Conservation (phyloP, 192 early-diverging fungal species). For the Backusella luteola region DNA sequence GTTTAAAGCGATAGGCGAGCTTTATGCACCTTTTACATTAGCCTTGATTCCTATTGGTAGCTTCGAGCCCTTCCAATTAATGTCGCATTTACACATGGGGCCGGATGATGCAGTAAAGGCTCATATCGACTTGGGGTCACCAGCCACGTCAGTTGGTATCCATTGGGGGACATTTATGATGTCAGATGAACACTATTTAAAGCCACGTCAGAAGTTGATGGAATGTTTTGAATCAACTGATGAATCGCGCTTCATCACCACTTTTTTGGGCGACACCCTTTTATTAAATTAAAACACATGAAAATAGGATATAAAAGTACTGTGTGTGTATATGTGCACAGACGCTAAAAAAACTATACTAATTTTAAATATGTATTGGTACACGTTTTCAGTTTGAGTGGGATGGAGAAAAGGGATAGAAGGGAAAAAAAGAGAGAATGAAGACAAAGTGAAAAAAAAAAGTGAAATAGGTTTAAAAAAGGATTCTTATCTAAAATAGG, state of each 20-base stretch:
- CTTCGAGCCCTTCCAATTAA: conserved; percentile 48
- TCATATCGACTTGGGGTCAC: conserved; percentile 42
- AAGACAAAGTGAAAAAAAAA: neutral
- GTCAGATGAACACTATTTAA: conserved; percentile 58
- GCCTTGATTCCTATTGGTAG: conserved; percentile 57
- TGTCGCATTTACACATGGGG: conserved; percentile 55
- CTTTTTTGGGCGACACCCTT: conserved; percentile 29
- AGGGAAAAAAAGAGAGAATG: neutral
- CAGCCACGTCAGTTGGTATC: conserved; percentile 48
- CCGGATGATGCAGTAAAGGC: conserved; percentile 50
- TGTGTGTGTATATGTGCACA: neutral
- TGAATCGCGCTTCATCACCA: conserved; percentile 24
- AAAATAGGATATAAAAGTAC: neutral
- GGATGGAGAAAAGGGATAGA: neutral
- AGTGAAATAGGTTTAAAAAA: neutral
- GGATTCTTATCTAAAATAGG: neutral
- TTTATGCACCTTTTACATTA: conserved; percentile 50
- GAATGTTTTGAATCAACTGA: conserved; percentile 3
- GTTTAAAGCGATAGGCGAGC: conserved; percentile 49
- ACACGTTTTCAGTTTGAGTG: neutral
- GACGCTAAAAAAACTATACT: neutral
- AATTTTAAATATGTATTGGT: conserved; percentile 1
- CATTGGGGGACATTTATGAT: conserved; percentile 66
- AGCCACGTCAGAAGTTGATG: conserved; percentile 34
- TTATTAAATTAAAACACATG: conserved; percentile 7